These are phyloP conservation scores for Candida anglica DNA, from an alignment of 805 yeast species.

Conservation along the genomic window DNA sequence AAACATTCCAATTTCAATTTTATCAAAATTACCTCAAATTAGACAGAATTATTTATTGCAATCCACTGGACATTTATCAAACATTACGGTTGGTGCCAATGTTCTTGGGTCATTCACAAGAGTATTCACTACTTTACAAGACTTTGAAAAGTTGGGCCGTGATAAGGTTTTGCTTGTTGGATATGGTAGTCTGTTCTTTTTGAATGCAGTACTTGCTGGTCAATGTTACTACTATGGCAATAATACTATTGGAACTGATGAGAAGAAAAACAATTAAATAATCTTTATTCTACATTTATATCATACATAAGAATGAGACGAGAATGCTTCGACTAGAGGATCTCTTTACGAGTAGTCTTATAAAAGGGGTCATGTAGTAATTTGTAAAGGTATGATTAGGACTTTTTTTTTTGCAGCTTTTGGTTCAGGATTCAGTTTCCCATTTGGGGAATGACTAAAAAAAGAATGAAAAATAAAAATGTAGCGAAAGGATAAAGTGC, in stretches of 20 bases:
- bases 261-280: slow-evolving; percentile 2
- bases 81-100: slow-evolving; percentile 38
- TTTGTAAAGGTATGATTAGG: no score
- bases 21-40: slow-evolving; percentile 39
- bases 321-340: no score
- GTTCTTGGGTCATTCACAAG: slow-evolving; percentile 35
- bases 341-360: no score
- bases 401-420: no score
- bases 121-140: slow-evolving; percentile 36
- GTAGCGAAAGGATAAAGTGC: no score
- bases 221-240: slow-evolving; percentile 26
- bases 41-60: slow-evolving; percentile 26
- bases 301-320: background rate
- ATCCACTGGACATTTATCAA: slow-evolving; percentile 35
- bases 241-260: background rate
- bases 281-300: background rate
- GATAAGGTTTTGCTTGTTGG: slow-evolving; percentile 37
- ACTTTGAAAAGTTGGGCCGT: slow-evolving; percentile 22
- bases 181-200: slow-evolving; percentile 28
- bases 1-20: slow-evolving; percentile 34
- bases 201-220: slow-evolving; percentile 32
- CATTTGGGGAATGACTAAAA: no score
- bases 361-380: no score
- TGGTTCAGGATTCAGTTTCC: no score
- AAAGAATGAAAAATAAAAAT: no score